Conservation (phyloP, 805 yeast genomes). For the Wickerhamomyces bovis region DNA sequence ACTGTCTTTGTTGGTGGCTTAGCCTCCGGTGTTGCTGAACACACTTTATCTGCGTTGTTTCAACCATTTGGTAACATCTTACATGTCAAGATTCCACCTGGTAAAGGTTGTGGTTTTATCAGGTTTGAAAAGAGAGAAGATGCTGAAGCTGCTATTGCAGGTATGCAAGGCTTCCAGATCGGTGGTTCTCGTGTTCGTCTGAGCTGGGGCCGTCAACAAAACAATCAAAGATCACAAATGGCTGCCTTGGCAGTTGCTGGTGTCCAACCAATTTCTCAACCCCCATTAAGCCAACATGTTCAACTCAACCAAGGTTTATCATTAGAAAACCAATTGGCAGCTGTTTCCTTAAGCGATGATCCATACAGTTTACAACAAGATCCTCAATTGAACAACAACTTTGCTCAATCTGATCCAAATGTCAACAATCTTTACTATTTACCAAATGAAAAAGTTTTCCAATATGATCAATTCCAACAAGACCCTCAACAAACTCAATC, state of each 20-base stretch:
- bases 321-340: not conserved
- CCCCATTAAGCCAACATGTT: not conserved
- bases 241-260: slow-evolving; percentile 16
- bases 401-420: not conserved
- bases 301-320: not conserved
- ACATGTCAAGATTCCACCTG: slow-evolving; percentile 70
- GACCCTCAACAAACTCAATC: slow-evolving; percentile 7
- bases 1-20: slow-evolving; percentile 78
- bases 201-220: slow-evolving; percentile 61
- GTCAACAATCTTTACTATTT: slow-evolving; percentile 13
- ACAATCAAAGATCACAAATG: slow-evolving; percentile 18
- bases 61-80: slow-evolving; percentile 68
- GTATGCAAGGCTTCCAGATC: slow-evolving; percentile 73
- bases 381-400: not conserved
- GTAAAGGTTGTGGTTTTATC: slow-evolving; percentile 77
- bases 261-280: slow-evolving; percentile 1
- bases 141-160: slow-evolving; percentile 72
- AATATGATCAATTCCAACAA: slow-evolving; percentile 9
- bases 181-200: slow-evolving; percentile 70
- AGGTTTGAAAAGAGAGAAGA: slow-evolving; percentile 60
- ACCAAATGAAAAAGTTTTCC: slow-evolving; percentile 12
- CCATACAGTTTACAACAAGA: slow-evolving; percentile 5
- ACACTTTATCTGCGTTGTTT: slow-evolving; percentile 53
- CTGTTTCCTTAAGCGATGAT: not conserved
- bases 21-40: slow-evolving; percentile 57